A percentile compares a stretch with the other conserved stretches of the same genome.
These are phyloP conservation scores for Gracilaria vermiculophylla DNA, from an alignment of 23 red algal species.

Conservation along the genomic window DNA sequence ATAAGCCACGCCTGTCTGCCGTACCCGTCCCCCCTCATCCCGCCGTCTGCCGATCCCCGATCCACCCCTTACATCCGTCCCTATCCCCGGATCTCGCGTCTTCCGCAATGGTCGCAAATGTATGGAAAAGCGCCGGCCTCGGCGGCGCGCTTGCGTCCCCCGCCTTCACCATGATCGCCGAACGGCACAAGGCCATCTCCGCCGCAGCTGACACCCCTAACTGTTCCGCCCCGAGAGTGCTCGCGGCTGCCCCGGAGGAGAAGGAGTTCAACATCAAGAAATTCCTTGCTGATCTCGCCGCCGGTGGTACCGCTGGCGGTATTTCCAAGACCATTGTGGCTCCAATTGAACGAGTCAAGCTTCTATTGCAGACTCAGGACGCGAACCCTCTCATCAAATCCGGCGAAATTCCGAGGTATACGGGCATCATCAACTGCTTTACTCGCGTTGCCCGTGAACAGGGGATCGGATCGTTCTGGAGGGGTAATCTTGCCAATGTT, in stretches of 20 bases:
- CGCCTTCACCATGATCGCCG: conserved; percentile 20
- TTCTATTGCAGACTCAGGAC: conserved; percentile 95
- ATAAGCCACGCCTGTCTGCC: not conserved
- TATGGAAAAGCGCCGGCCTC: conserved; percentile 50
- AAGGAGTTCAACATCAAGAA: conserved; percentile 76
- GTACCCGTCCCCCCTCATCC: not conserved
- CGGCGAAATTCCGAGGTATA: conserved; percentile 85
- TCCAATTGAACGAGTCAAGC: conserved; percentile 99
- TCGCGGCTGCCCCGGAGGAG: conserved; percentile 80
- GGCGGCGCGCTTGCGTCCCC: conserved; percentile 50
- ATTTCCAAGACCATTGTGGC: conserved; percentile 98
- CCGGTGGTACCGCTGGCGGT: conserved; percentile 93
- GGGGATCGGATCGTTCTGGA: conserved; percentile 95
- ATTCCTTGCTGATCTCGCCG: conserved; percentile 96
- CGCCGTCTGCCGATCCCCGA: not conserved
- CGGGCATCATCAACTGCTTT: conserved; percentile 93
- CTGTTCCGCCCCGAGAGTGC: conserved; percentile 28
- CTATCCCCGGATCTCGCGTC: not conserved
- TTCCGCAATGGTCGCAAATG: conserved; percentile 47
- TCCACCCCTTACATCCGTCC: not conserved
- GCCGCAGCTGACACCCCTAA: conserved; percentile 30
- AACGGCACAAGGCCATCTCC: not conserved
- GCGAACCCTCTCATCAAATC: conserved; percentile 92
- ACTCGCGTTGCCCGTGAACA: conserved; percentile 91
- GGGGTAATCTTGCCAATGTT: conserved; percentile 98